phyloP scores from a whole-genome alignment of 2,329 filamentous ascomycete species.

The Xylariomycetidae sp. region DNA sequence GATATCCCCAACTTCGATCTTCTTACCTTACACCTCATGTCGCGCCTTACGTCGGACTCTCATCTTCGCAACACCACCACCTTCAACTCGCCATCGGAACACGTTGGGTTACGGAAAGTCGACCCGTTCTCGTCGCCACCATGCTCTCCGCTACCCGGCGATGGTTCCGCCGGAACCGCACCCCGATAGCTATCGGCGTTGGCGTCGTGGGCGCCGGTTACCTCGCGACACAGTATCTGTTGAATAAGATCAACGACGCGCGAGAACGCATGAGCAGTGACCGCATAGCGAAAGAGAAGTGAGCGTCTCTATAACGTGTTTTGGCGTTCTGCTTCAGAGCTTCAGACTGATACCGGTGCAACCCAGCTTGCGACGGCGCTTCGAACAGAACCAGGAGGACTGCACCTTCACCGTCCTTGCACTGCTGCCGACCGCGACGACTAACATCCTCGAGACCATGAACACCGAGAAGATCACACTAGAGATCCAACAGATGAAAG shows the following conservation, averaged over 20 bases:
- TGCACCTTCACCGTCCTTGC: slow-evolving; percentile 98
- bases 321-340: background rate
- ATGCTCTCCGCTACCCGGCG: slow-evolving; percentile 71
- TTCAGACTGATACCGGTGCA: slow-evolving; percentile 1
- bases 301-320: slow-evolving; percentile 24
- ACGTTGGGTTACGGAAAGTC: too few relatives aligned
- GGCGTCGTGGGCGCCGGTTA: slow-evolving; percentile 88
- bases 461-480: slow-evolving; percentile 90
- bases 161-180: slow-evolving; percentile 91
- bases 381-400: slow-evolving; percentile 98
- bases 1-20: too few relatives aligned
- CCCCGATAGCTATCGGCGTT: slow-evolving; percentile 79
- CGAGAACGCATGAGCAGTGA: slow-evolving; percentile 96
- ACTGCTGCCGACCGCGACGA: slow-evolving; percentile 82
- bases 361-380: slow-evolving; percentile 78
- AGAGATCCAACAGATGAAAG: slow-evolving; percentile 91
- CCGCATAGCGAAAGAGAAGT: slow-evolving; percentile 96
- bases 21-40: too few relatives aligned
- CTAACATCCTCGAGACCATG: slow-evolving; percentile 80
- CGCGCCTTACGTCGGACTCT: too few relatives aligned
- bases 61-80: too few relatives aligned
- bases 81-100: too few relatives aligned
- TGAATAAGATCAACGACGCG: slow-evolving; percentile 86
- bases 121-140: slow-evolving; percentile 13
- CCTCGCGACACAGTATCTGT: slow-evolving; percentile 84